Base-by-base conservation (phyloP, 345 rosid genomes). In the Rhodomyrtus tomentosa region DNA sequence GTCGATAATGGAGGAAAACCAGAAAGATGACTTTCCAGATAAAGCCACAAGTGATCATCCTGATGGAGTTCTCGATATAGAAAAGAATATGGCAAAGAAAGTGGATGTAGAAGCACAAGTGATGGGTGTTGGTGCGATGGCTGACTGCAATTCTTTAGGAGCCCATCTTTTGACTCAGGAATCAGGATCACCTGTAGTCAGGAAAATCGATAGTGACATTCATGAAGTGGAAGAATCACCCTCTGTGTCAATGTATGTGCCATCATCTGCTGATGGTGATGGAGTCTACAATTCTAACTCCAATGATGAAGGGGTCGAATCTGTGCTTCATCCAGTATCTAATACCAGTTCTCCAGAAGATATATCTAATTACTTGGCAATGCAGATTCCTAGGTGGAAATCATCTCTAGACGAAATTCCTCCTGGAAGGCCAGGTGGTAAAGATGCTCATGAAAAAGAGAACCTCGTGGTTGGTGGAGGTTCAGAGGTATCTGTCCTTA, bases 271-370 rank as follows among this genome's bases (percentile, higher is more conserved):
- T 80, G 87, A 81, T 82, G 90, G 73, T 22, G 84, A 84, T 83
- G 89, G 84, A 88, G 20, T 68, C 79, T 68, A 68, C 79, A 81
- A 49, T 85, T 84, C 91, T 82, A 87, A 84, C 88, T 85, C 88
- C 54, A 84, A 74, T 86, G 87, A 85, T 86, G 93, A 87, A 87
- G 86, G 81, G 79, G 62, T 87, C 87, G 59, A 72, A 50, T 80
- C 83, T 87, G 85, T 59, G 85, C 86, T 89, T 84, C 91, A 87
- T 91, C 53, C 88, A 74, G 52, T 85, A 56, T 87, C 88, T 88
- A 86, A 90, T 86, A 87, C 76, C 73, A 88, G 81, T 85, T 91
- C 88, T 86, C 89, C 88, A 22, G 91, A 90, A 87, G 89, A 81
- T 53, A 73, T 90, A 86, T 83, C 82, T 45, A 87, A 56, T 85